Evolutionary conservation across 768 basidiomycete species (phyloP), one percentile per base, ranked within the genome.

Genomic region (Pholiota molesta): DNA sequence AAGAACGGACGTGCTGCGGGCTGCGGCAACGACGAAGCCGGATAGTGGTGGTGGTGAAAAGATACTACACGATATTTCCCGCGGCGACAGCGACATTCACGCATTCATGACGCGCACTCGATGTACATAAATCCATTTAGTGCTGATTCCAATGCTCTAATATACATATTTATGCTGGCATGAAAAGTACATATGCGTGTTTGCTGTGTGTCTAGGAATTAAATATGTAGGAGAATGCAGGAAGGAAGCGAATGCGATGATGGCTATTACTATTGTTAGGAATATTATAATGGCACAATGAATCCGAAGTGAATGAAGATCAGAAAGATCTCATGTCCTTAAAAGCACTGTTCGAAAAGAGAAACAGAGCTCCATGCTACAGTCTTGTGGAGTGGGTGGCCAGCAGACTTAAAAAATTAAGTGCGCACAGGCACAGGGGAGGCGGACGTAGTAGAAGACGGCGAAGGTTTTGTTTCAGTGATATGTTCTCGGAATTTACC

Each of bases 401-500:
- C 33, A 55, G 47, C 17, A 13, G 29, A 60, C 49, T 65, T 61
- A n/a, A n/a, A n/a, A n/a, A n/a, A n/a, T n/a, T n/a, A 71, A 52
- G 62, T 44, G 23, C 67, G 70, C 11, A 56, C 65, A 31, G 73
- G 69, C 26, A 74, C 74, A 40, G 77, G 77, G 28, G 78, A 76
- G 39, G 71, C 72, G 37, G 77, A 69, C 42, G 68, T 65, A 9
- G 76, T 72, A 33, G 72, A 63, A 19, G 73, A 66, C 33, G 72
- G 70, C 29, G 72, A 67, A 33, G 63, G 37, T 39, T 65, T 65
- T 28, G 66, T 55, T 9, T 63, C 59, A n/a, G 66, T 63, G 63
- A 73, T 68, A 11, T 64, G 57, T 33, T 69, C 68, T 29, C 81
- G 74, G 57, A 78, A 82, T 62, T 75, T 78, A 52, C 73, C 72